phyloP scores from a whole-genome alignment of 2,329 filamentous ascomycete species.

The Penicillium occitanis region DNA sequence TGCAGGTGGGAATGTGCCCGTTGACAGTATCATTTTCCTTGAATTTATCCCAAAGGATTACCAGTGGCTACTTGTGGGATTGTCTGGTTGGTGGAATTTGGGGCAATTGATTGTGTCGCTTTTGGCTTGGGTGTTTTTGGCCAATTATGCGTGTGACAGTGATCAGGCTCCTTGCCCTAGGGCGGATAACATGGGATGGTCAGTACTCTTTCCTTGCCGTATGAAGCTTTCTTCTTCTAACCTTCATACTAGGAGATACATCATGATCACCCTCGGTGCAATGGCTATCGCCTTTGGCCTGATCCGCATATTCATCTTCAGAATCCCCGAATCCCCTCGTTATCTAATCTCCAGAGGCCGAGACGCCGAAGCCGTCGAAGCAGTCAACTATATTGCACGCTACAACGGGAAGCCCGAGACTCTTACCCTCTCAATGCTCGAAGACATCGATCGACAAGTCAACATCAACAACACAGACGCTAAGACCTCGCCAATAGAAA shows the following conservation, averaged over 20 bases:
- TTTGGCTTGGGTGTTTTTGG: conserved; percentile 32
- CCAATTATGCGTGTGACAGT: conserved; percentile 32
- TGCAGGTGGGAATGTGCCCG: conserved; percentile 31
- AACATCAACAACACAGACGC: background rate
- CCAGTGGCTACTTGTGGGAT: conserved; percentile 34
- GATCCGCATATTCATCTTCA: conserved; percentile 32
- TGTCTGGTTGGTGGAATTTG: conserved; percentile 53
- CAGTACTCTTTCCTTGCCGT: background rate
- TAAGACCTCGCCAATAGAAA: background rate
- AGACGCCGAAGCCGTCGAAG: conserved; percentile 51
- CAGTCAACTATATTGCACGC: conserved; percentile 43
- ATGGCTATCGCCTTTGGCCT: conserved; percentile 30
- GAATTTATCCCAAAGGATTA: conserved; percentile 33
- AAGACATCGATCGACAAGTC: background rate
- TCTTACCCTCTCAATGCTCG: conserved; percentile 26
- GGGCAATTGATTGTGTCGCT: conserved; percentile 43
- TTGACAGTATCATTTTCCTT: conserved; percentile 33
- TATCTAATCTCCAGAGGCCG: conserved; percentile 33
- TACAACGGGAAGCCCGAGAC: conserved; percentile 31
- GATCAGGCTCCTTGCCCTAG: conserved; percentile 26
- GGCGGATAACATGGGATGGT: background rate
- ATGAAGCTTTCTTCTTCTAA: background rate
- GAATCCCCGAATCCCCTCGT: conserved; percentile 32
- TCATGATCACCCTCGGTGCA: conserved; percentile 30
- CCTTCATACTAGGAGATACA: conserved; percentile 23